phyloP scores from a whole-genome alignment of 2,329 filamentous ascomycete species.

The Lachnellula arida region DNA sequence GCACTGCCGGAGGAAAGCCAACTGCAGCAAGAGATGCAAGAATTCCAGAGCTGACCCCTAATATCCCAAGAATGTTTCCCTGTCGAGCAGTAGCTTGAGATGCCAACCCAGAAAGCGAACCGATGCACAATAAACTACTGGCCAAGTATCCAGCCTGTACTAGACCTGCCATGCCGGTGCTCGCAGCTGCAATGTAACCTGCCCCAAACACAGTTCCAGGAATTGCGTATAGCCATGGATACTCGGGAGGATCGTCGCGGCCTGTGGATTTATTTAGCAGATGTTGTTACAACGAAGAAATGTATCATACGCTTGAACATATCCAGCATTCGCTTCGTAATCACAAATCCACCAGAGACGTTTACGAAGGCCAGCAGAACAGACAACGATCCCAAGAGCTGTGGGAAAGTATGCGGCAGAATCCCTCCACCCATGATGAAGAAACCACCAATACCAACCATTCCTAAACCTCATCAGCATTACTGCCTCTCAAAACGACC shows the following conservation, averaged over 20 bases:
- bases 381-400: conserved; percentile 71
- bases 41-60: conserved; percentile 79
- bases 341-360: conserved; percentile 82
- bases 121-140: conserved; percentile 79
- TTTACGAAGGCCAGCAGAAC: conserved; percentile 86
- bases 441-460: conserved; percentile 84
- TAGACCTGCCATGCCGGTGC: conserved; percentile 76
- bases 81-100: conserved; percentile 79
- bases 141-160: conserved; percentile 85
- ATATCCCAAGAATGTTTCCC: conserved; percentile 80
- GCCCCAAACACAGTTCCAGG: conserved; percentile 74
- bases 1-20: conserved; percentile 72
- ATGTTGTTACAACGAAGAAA: neutral
- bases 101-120: conserved; percentile 75
- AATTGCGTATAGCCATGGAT: conserved; percentile 79
- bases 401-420: conserved; percentile 71
- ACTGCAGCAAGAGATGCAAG: conserved; percentile 77
- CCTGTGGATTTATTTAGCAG: conserved; percentile 35
- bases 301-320: conserved; percentile 68
- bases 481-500: neutral
- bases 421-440: conserved; percentile 85
- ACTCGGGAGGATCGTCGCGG: conserved; percentile 81
- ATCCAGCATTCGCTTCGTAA: conserved; percentile 90
- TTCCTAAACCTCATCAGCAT: conserved; percentile 41
- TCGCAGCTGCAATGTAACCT: conserved; percentile 74